A percentile compares a stretch with the other conserved stretches of the same genome.
phyloP scores from a whole-genome alignment of 2,329 filamentous ascomycete genomes.

The Ophiostoma fasciatum region DNA sequence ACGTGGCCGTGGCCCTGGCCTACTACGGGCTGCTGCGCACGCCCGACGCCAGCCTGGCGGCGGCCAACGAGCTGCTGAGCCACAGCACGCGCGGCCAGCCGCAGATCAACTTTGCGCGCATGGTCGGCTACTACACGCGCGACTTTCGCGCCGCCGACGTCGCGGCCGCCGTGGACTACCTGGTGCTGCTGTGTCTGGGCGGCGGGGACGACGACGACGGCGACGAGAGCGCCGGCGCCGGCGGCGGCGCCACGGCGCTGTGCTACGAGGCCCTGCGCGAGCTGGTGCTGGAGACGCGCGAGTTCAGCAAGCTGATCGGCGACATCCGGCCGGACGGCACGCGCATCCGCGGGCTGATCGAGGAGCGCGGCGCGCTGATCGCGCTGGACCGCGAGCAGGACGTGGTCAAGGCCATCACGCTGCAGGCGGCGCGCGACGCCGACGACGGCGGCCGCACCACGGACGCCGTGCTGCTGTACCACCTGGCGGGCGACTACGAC shows the following conservation, averaged over 20 bases:
- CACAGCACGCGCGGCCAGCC: constrained; percentile 54
- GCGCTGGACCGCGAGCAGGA: constrained; percentile 65
- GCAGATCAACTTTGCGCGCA: constrained; percentile 86
- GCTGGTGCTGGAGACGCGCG: constrained; percentile 87
- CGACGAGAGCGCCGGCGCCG: not conserved
- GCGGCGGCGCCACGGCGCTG: constrained; percentile 45
- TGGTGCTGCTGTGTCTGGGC: constrained; percentile 83
- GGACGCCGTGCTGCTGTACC: constrained; percentile 87
- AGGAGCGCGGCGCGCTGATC: constrained; percentile 70
- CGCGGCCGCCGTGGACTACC: constrained; percentile 83
- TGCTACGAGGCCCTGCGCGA: constrained; percentile 90
- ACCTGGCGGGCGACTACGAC: constrained; percentile 89
- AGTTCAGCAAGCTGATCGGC: constrained; percentile 86
- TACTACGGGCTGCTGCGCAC: constrained; percentile 85
- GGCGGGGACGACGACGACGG: constrained; percentile 45
- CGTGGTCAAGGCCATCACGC: constrained; percentile 81
- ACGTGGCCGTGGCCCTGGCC: constrained; percentile 79
- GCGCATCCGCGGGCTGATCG: constrained; percentile 74
- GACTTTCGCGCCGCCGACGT: constrained; percentile 89
- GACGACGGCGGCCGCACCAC: constrained; percentile 89
- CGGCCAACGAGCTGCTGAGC: constrained; percentile 54
- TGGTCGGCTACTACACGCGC: constrained; percentile 88
- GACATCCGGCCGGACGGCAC: constrained; percentile 79
- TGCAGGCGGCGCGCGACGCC: constrained; percentile 81
- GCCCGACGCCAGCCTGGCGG: constrained; percentile 51